A percentile compares a stretch with the other conserved stretches of the same genome.
Conservation (phyloP, 129 eudicot species). For the Centella asiatica region DNA sequence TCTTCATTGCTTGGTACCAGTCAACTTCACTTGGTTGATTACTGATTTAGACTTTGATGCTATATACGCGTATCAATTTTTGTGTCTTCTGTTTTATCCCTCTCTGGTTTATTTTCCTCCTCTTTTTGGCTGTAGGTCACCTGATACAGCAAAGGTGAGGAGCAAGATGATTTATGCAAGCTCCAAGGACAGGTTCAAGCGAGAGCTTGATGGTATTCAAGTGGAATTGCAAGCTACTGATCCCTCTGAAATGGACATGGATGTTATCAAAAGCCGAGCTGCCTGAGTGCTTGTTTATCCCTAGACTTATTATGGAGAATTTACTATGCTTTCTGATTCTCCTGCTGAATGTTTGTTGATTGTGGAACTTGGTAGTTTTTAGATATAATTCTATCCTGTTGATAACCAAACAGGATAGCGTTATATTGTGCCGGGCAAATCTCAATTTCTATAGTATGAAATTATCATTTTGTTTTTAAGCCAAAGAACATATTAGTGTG, state of each 20-base stretch:
- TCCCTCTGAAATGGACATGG: constrained; percentile 21
- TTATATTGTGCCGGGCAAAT: too few relatives aligned
- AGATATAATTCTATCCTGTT: background rate
- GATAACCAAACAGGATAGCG: too few relatives aligned
- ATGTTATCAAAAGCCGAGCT: constrained; percentile 23
- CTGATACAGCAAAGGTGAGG: constrained; percentile 21
- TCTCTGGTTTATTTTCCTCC: background rate
- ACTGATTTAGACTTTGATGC: background rate
- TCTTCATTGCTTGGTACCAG: constrained; percentile 23
- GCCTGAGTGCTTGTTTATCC: background rate
- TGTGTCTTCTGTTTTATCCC: background rate
- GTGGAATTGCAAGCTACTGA: constrained; percentile 26
- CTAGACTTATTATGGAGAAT: background rate
- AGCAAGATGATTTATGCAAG: constrained; percentile 27
- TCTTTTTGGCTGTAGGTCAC: constrained; percentile 15
- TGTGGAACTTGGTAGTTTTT: constrained; percentile 3
- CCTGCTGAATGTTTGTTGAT: constrained; percentile 15
- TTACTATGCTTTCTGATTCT: background rate
- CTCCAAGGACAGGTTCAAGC: constrained; percentile 25
- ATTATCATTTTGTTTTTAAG: too few relatives aligned
- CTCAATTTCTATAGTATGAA: too few relatives aligned
- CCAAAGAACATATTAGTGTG: too few relatives aligned
- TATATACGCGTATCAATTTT: background rate
- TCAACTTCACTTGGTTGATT: background rate
- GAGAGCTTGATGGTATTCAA: constrained; percentile 25